Evolutionary conservation across 805 yeast genomes (phyloP), one percentile per base, ranked within the genome.

Genomic region (Diddensiella caesifluorescens): DNA sequence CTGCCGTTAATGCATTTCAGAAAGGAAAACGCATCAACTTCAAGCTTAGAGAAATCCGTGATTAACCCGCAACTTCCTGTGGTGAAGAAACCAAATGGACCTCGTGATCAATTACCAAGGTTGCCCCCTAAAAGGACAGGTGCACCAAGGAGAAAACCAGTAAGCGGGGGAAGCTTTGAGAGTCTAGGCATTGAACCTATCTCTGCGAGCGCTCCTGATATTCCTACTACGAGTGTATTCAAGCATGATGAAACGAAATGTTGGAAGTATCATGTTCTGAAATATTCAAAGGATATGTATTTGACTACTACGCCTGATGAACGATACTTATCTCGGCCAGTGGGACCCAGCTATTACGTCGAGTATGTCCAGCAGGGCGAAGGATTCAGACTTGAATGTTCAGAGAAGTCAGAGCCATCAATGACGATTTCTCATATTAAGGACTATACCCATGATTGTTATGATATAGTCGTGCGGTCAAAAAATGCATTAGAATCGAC

Each of bases 221-320:
- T n/a, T n/a, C n/a, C n/a, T n/a, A n/a, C n/a, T n/a, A n/a, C n/a
- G n/a, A n/a, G n/a, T n/a, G n/a, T n/a, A n/a, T n/a, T n/a, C n/a
- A n/a, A n/a, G n/a, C n/a, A 7, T 29, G 15, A 13, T 7, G 32
- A 29, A 7, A 7, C 15, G 16, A 69, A 68, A 13, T 73, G 68
- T 49, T 79, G 81, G 79, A 80, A 79, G 54, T 82, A 80, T 52
- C 88, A 82, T 54, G 63, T 80, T 4, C 55, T 77, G 19, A 70
- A 67, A 41, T 62, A 77, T 39, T 77, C 79, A 7, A 69, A 67
- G 29, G 79, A 74, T 49, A 61, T 78, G 35, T 80, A 79, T 54
- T 54, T 81, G 35, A 73, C 87, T 1, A 81, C 89, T 0, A 81
- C 78, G 50, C 88, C 88, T 0, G 79, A 77, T 18, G 59, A 67